Conservation (phyloP, 768 basidiomycete genomes). For the Mycena albidolilacea region DNA sequence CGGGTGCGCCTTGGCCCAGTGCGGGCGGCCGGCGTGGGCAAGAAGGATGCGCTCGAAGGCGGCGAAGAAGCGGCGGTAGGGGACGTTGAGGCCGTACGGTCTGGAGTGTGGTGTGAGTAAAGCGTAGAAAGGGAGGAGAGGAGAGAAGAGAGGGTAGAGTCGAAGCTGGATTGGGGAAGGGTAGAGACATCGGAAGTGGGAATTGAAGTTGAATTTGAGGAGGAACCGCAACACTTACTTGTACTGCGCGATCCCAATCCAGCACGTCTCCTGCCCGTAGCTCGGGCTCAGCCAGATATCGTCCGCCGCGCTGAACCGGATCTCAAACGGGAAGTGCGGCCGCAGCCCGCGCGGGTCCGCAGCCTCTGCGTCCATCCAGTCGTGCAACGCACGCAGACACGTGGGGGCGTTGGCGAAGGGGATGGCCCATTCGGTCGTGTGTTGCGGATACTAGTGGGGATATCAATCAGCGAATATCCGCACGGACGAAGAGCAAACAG, state of each 20-base stretch:
- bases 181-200: too few species aligned
- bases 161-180: too few species aligned
- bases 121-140: neutral
- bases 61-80: constrained; percentile 84
- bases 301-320: constrained; percentile 89
- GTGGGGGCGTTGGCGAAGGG: constrained; percentile 76
- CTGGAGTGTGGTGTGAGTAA: constrained; percentile 56
- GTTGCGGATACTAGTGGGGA: constrained; percentile 81
- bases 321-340: constrained; percentile 94
- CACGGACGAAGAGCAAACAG: neutral
- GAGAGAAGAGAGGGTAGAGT: constrained; percentile 3
- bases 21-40: constrained; percentile 85
- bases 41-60: constrained; percentile 81
- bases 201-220: too few species aligned
- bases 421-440: constrained; percentile 96
- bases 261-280: constrained; percentile 82
- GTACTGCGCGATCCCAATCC: constrained; percentile 97
- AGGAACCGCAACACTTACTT: constrained; percentile 65
- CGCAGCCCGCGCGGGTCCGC: constrained; percentile 80
- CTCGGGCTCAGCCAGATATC: constrained; percentile 97
- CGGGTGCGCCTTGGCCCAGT: constrained; percentile 92
- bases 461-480: constrained; percentile 8
- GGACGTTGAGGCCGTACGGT: constrained; percentile 87
- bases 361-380: constrained; percentile 81
- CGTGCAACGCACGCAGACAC: constrained; percentile 80